Conservation (phyloP, 257 asterid species). For the Cynanchum wilfordii region DNA sequence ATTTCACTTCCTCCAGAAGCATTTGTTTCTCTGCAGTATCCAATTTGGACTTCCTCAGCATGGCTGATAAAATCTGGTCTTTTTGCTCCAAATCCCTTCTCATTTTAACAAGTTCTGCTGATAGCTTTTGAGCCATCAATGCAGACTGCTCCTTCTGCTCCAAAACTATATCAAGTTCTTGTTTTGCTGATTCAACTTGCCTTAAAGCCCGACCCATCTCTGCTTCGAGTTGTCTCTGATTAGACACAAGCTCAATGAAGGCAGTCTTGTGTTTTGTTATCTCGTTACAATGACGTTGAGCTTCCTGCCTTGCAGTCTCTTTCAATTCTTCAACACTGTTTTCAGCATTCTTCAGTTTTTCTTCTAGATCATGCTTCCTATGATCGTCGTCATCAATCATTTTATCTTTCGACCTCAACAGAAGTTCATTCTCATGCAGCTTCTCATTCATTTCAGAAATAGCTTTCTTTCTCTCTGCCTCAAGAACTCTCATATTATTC, state of each 20-base stretch:
- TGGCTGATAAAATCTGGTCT: slow-evolving; percentile 80
- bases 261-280: slow-evolving; percentile 63
- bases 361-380: slow-evolving; percentile 46
- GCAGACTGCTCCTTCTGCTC: slow-evolving; percentile 69
- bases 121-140: slow-evolving; percentile 55
- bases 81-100: slow-evolving; percentile 67
- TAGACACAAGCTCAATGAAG: slow-evolving; percentile 78
- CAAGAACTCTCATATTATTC: slow-evolving; percentile 51
- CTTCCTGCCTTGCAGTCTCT: slow-evolving; percentile 37
- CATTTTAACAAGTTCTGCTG: slow-evolving; percentile 63
- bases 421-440: slow-evolving; percentile 39
- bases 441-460: slow-evolving; percentile 51
- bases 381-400: slow-evolving; percentile 39
- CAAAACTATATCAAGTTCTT: slow-evolving; percentile 52
- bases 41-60: slow-evolving; percentile 74
- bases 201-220: slow-evolving; percentile 76
- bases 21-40: slow-evolving; percentile 66
- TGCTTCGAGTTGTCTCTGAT: slow-evolving; percentile 86
- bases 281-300: slow-evolving; percentile 57
- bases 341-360: slow-evolving; percentile 43
- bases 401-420: slow-evolving; percentile 51
- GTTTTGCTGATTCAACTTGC: slow-evolving; percentile 67
- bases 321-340: slow-evolving; percentile 40
- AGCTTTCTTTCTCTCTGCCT: slow-evolving; percentile 31
- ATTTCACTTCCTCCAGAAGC: slow-evolving; percentile 63